Evolutionary conservation across 306 rosid species (phyloP), one percentile per base, ranked within the genome.

Genomic region (Sphenostylis stenocarpa): DNA sequence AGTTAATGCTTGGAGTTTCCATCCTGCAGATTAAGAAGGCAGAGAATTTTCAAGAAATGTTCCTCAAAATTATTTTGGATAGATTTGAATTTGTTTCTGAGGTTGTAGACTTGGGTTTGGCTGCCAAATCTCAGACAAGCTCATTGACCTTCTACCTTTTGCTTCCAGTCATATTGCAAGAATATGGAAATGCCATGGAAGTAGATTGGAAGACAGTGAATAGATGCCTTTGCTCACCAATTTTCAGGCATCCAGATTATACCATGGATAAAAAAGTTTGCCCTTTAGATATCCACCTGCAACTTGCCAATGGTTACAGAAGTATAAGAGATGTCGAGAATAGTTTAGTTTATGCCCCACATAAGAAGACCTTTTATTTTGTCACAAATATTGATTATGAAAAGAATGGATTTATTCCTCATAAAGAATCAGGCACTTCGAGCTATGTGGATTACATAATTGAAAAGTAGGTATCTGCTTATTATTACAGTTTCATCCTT

Each of bases 11-110:
- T 66, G 36, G 47, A 75, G 43, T 29, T 66, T 52, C 49, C 13
- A 19, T 61, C 84, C 67, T 83, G 76, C 92, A 95, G 98, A 90
- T 92, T 67, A 73, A 58, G 82, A 83, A 85, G 85, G 97, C 98
- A 23, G 86, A 90, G 76, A 77, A 78, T n/a, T 92, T 95, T 85
- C 98, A 95, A 84, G 96, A 92, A 85, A 92, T 92, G 97, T 92
- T 84, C 80, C 97, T 92, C 66, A 95, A 89, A 88, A 71, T 92
- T 84, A 85, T 89, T 67, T 95, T 95, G 70, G 97, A 95, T 52
- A 88, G 98, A 82, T 65, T 24, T 65, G 90, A 92, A 79, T 95
- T 92, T 77, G 73, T 80, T 82, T 72, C 87, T 5, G 89, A 89
- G 60, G 82, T 56, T 74, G 91, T 95, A 84, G 81, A 86, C 57